Evolutionary conservation across 176 grass and related monocot species (phyloP), one percentile per base, ranked within the genome.

Genomic region (Aegilops longissima): DNA sequence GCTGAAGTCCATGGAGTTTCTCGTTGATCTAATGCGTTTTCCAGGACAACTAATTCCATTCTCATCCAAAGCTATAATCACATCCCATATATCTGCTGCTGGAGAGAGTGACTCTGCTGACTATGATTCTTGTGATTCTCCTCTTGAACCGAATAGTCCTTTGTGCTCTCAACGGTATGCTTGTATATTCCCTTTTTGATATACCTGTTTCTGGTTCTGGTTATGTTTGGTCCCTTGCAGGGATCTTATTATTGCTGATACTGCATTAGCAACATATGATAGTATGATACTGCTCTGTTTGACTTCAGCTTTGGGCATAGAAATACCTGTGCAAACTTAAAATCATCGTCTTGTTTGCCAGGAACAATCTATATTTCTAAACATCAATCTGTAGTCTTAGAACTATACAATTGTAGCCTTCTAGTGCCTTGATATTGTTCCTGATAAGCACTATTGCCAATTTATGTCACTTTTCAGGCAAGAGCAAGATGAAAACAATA

Each of bases 71-170:
- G 94, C 94, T 70, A 70, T 98, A 21, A 91, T 96, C 83, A 88
- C 88, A 74, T 92, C 88, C 36, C 97, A 98, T 84, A 93, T 96
- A 81, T 96, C 94, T 82, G 92, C 94, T 69, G 77, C 97, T 67
- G 97, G 92, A 71, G 97, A 98, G 89, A 93, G 87, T 45, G 97
- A 98, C 54, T 98, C 94, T 80, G 97, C 80, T 42, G 94, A 98
- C 40, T 91, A 96, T 90, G 97, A 98, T 87, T 98, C 97, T 70
- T 98, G 94, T 82, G 94, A 98, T 88, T 98, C 97, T 89, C 97
- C 97, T 11, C 92, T 96, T 84, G 97, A 98, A 84, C 94, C 97
- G 14, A 98, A 96, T 64, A 98, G 97, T 84, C 97, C 97, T 44
- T 66, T 98, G 27, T 96, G 85, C 65, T 91, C 92, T 70, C 73